These are phyloP conservation scores for Ganoderma resinaceum DNA, from an alignment of 1,284 basidiomycete genomes.

Conservation along the genomic window DNA sequence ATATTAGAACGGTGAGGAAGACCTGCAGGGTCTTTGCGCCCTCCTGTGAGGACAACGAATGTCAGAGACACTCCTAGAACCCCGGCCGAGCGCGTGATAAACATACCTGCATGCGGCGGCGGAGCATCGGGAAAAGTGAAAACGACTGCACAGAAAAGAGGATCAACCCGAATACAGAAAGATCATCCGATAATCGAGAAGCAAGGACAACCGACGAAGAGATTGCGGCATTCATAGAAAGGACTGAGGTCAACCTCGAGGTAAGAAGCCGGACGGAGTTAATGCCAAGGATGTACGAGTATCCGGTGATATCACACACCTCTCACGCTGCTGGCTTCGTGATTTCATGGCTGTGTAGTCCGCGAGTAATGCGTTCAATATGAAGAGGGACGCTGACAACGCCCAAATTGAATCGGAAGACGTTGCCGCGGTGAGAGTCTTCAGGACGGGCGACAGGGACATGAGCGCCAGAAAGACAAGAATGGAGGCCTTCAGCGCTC, in stretches of 20 bases:
- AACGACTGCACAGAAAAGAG: conserved; percentile 88
- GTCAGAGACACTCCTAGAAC: conserved; percentile 8
- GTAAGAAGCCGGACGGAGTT: conserved; percentile 32
- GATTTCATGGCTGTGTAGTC: conserved; percentile 60
- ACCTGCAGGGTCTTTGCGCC: conserved; percentile 45
- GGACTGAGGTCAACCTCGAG: conserved; percentile 81
- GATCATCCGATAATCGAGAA: conserved; percentile 84
- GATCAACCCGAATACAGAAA: conserved; percentile 91
- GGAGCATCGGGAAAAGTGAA: conserved; percentile 84
- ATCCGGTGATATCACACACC: conserved; percentile 36
- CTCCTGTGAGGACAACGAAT: conserved; percentile 9
- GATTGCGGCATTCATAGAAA: conserved; percentile 95
- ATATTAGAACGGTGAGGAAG: conserved; percentile 57
- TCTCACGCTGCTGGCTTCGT: conserved; percentile 45
- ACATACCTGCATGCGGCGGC: conserved; percentile 80
- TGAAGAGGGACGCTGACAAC: conserved; percentile 73
- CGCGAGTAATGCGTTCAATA: conserved; percentile 67
- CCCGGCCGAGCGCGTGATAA: background rate
- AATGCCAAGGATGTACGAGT: conserved; percentile 24
- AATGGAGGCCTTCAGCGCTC: conserved; percentile 76
- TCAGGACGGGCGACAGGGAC: conserved; percentile 89
- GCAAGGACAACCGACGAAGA: conserved; percentile 95
- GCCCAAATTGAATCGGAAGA: conserved; percentile 99
- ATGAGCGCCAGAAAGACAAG: conserved; percentile 90
- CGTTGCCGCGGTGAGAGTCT: conserved; percentile 93